Base-by-base conservation (phyloP, 2,329 filamentous ascomycete species). In the Alternaria infectoria region DNA sequence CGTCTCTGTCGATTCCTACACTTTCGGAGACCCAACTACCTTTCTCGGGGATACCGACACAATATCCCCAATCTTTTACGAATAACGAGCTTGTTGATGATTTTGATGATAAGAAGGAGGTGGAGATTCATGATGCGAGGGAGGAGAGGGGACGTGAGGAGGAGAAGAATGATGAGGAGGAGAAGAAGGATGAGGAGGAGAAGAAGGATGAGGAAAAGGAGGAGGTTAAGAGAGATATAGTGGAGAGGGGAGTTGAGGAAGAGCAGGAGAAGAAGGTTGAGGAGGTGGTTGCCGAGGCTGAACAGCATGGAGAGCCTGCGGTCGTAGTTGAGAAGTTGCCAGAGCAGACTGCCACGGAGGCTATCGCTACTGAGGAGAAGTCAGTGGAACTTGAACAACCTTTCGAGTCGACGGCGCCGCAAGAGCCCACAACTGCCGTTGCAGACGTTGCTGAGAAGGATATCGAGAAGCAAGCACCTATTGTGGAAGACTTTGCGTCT, bases 21-120 rank as follows among this genome's bases (percentile, higher is more conserved):
- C 69, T 68, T 72, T 74, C 72, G 69, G 72, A 73, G 68, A 73
- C 70, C 68, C 67, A 67, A 66, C 55, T 70, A 68, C 65, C 66
- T 69, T 70, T 72, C 71, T 73, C 70, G 59, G 70, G 69, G 71
- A 70, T 73, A 73, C 71, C 71, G 71, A 65, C 71, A 61, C 70
- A 69, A 61, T 72, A 74, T 73, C 68, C 71, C 70, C 68, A 65
- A 26, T 46, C 57, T 58, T 61, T 70, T 65, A 65, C 66, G 65
- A 69, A 66, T 65, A 69, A 65, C 61, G 71, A 67, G 65, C 67
- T 71, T 73, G 67, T 67, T 71, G 69, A 64, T 62, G 61, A 54
- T 66, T 59, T 56, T 65, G 61, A 54, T 43, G 44, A 56, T 52
- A 46, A 57, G 36, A 40, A 40, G 36, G 28, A 63, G 45, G 59